Evolutionary conservation across 768 basidiomycete genomes (phyloP), one percentile per base, ranked within the genome.

Genomic region (Dacryopinax spathularia): DNA sequence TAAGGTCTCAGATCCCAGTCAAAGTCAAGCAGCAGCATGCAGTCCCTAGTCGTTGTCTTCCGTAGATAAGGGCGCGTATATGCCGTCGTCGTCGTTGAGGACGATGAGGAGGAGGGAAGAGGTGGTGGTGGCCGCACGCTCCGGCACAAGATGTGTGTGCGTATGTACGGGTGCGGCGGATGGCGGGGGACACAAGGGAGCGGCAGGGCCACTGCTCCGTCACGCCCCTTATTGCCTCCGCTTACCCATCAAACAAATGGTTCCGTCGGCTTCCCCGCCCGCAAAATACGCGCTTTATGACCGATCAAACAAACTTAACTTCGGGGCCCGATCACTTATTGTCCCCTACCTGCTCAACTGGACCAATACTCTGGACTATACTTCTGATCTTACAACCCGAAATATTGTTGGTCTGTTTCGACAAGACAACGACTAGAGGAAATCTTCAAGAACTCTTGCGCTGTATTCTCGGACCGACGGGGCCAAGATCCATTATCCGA

Each of bases 221-320:
- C 48, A 56, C 48, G 48, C 48, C 48, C 48, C 48, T 56, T 27
- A 56, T 56, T 56, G 48, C 48, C 48, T 56, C 48, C 48, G 48
- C 36, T 56, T 56, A 56, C 25, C 48, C 48, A 56, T 13, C 9
- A 15, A 29, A 13, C 9, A 56, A 56, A 56, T 56, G 25, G 6
- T 56, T 29, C 48, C 48, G 48, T 31, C 18, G 13, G 48, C 48
- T 56, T 22, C 25, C 48, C 10, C 18, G 25, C 48, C 22, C 15
- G 29, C 31, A 13, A 56, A n/a, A n/a, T n/a, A n/a, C n/a, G n/a
- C n/a, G n/a, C n/a, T n/a, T 56, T 56, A 15, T 29, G 31, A 29
- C 6, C 39, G 18, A 22, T 22, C 39, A 22, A 41, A 15, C 35
- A 18, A 9, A 9, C 10, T 36, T 15, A 41, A 6, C 39, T 41